A percentile compares a stretch with the other conserved stretches of the same genome.
These are phyloP conservation scores for Castanea crenata DNA, from an alignment of 306 rosid species.

Conservation along the genomic window DNA sequence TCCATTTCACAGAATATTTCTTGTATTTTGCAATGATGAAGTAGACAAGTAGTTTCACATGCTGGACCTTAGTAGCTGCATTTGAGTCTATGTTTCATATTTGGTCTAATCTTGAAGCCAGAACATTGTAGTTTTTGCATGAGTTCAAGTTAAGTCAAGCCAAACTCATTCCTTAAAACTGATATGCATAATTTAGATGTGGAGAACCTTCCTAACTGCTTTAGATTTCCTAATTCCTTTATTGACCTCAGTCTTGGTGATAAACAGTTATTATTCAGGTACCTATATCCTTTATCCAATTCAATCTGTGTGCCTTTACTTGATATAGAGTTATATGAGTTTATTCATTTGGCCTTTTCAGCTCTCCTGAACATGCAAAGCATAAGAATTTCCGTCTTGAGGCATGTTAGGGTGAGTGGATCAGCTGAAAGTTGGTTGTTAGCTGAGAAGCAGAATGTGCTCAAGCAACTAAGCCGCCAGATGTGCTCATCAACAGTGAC, in stretches of 20 bases:
- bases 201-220: neutral
- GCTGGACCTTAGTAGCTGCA: constrained; percentile 8
- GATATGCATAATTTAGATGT: neutral
- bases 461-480: constrained; percentile 28
- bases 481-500: constrained; percentile 38
- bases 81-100: neutral
- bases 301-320: neutral
- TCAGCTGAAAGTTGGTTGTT: constrained; percentile 36
- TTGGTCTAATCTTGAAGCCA: constrained; percentile 10
- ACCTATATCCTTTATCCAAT: neutral
- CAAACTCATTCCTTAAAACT: neutral
- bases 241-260: neutral
- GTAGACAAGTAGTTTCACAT: constrained; percentile 12
- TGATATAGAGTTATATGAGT: constrained; percentile 10
- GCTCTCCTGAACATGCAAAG: constrained; percentile 50
- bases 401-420: constrained; percentile 45
- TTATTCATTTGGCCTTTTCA: constrained; percentile 1
- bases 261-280: neutral
- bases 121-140: neutral
- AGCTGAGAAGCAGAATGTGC: constrained; percentile 28
- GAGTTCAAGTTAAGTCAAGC: neutral
- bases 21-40: constrained; percentile 3
- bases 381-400: constrained; percentile 56
- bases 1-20: neutral
- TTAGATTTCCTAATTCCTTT: neutral